Percentiles rank a stretch among this genome's conserved stretches.
Evolutionary conservation across 805 yeast species (phyloP).

Genomic region (Candida argentea): DNA sequence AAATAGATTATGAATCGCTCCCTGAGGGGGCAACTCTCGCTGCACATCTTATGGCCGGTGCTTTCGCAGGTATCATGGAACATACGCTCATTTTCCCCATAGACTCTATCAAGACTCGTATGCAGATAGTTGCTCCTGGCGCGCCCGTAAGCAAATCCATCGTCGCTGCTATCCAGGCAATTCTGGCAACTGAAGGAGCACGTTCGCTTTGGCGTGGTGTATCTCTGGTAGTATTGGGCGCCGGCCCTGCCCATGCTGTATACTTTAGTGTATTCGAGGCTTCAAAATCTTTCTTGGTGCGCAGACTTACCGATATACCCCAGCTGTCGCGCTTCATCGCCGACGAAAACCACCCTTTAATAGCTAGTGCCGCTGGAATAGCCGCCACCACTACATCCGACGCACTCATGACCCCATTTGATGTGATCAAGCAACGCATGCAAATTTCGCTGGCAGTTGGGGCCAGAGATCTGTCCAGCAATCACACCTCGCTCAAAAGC

Average conservation of each 20-base stretch:
- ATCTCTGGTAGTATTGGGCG: slow-evolving; percentile 84
- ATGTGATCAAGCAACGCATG: slow-evolving; percentile 92
- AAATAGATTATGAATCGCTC: slow-evolving; percentile 82
- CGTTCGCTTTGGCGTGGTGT: slow-evolving; percentile 89
- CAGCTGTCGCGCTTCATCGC: slow-evolving; percentile 37
- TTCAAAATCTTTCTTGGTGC: slow-evolving; percentile 50
- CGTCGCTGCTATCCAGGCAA: slow-evolving; percentile 58
- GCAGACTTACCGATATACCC: slow-evolving; percentile 22
- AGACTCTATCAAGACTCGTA: slow-evolving; percentile 91
- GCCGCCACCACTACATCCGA: slow-evolving; percentile 90
- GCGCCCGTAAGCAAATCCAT: slow-evolving; percentile 31
- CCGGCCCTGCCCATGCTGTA: slow-evolving; percentile 99
- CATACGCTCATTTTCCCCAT: slow-evolving; percentile 95
- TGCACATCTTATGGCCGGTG: slow-evolving; percentile 86
- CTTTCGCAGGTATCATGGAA: slow-evolving; percentile 98
- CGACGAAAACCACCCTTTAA: slow-evolving; percentile 64
- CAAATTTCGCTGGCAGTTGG: slow-evolving; percentile 32
- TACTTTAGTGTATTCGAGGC: slow-evolving; percentile 91
- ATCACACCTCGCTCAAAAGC: slow-evolving; percentile 5
- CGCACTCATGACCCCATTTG: slow-evolving; percentile 96
- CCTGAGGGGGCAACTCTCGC: slow-evolving; percentile 78
- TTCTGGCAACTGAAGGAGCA: slow-evolving; percentile 84
- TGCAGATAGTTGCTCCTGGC: slow-evolving; percentile 50
- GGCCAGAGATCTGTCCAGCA: slow-evolving; percentile 1
- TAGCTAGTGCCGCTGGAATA: slow-evolving; percentile 82